A percentile compares a stretch with the other conserved stretches of the same genome.
Evolutionary conservation across 2,329 filamentous ascomycete genomes (phyloP).

Genomic region (Diaporthe humulicola): DNA sequence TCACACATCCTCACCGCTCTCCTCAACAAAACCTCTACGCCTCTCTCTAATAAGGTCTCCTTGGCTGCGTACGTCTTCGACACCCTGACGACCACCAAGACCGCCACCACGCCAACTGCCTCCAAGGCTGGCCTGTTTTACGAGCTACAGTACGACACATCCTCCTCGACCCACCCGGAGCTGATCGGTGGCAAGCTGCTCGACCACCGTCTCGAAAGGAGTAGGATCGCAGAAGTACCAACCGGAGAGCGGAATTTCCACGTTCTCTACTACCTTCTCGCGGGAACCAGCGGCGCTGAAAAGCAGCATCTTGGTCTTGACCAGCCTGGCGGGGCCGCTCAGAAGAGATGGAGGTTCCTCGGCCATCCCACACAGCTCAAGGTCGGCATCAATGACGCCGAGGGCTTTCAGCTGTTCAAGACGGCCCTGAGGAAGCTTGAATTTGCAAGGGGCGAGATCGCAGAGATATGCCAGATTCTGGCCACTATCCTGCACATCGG

Average conservation of each 20-base stretch:
- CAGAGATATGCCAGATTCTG: constrained; percentile 95
- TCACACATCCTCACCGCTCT: constrained; percentile 89
- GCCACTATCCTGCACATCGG: constrained; percentile 97
- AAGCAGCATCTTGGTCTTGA: constrained; percentile 84
- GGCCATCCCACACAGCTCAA: constrained; percentile 97
- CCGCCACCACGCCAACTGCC: constrained; percentile 92
- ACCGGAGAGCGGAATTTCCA: constrained; percentile 98
- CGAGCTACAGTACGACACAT: constrained; percentile 96
- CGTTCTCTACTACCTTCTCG: constrained; percentile 92
- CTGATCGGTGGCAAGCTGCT: constrained; percentile 95
- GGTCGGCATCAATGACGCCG: constrained; percentile 94
- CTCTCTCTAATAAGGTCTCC: constrained; percentile 92
- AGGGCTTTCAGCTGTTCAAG: constrained; percentile 98
- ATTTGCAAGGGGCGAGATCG: constrained; percentile 93
- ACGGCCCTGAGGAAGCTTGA: constrained; percentile 94
- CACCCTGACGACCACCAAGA: constrained; percentile 96
- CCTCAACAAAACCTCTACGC: constrained; percentile 90
- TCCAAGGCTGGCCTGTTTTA: constrained; percentile 97
- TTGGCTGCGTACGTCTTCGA: constrained; percentile 97
- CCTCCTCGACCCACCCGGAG: constrained; percentile 84
- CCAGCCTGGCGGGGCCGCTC: constrained; percentile 59
- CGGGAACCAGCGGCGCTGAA: constrained; percentile 91
- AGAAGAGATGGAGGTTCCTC: constrained; percentile 94
- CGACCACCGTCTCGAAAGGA: constrained; percentile 92
- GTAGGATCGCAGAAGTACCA: constrained; percentile 90